Evolutionary conservation across 176 grass and related monocot species (phyloP).

Genomic region (Paspalum notatum): DNA sequence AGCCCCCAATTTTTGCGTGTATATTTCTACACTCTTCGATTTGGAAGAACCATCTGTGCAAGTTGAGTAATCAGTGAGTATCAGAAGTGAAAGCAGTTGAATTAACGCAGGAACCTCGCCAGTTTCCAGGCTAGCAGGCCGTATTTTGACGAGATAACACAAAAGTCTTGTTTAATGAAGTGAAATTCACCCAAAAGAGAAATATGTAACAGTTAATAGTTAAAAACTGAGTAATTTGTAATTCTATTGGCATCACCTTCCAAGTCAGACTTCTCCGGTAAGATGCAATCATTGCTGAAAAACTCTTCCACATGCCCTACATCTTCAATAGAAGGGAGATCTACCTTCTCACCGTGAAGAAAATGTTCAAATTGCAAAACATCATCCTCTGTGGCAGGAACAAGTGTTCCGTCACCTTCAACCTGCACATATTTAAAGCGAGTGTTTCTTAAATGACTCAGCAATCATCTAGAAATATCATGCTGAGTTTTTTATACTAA

Average conservation of each 20-base stretch:
- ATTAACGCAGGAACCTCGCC: constrained; percentile 22
- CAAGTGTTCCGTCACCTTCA: constrained; percentile 94
- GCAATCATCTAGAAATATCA: constrained; percentile 11
- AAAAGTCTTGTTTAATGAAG: constrained; percentile 35
- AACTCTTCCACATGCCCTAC: constrained; percentile 52
- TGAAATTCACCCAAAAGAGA: constrained; percentile 33
- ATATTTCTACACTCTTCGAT: constrained; percentile 49
- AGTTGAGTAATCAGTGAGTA: constrained; percentile 24
- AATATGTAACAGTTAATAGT: constrained; percentile 15
- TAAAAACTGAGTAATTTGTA: constrained; percentile 18
- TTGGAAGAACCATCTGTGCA: constrained; percentile 49
- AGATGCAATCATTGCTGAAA: constrained; percentile 52
- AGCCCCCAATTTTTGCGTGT: constrained; percentile 46
- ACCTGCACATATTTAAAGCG: constrained; percentile 60
- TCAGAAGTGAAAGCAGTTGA: constrained; percentile 11
- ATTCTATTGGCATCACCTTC: constrained; percentile 58
- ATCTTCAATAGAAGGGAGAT: constrained; percentile 59
- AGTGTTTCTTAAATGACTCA: constrained; percentile 18
- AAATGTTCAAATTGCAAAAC: constrained; percentile 85
- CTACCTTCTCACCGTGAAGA: constrained; percentile 73
- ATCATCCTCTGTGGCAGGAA: constrained; percentile 94
- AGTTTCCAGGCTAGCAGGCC: constrained; percentile 23
- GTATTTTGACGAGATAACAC: constrained; percentile 1
- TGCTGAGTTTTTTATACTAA: background rate
- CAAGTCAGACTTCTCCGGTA: constrained; percentile 56